phyloP scores from a whole-genome alignment of 768 basidiomycete species.

The Cystobasidium ongulense region DNA sequence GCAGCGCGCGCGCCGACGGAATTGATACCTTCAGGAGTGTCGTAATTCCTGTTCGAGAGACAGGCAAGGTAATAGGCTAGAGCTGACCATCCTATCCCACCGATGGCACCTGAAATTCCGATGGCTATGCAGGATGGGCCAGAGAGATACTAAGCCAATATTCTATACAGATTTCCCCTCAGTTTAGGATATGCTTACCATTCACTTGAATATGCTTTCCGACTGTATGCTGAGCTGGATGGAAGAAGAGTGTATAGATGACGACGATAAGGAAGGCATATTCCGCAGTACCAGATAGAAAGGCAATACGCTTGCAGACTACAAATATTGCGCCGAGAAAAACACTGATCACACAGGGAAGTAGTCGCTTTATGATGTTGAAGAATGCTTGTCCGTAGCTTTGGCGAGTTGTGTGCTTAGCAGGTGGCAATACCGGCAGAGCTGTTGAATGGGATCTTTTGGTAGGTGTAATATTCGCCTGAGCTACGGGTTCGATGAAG shows the following conservation, averaged over 20 bases:
- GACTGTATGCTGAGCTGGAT: not conserved
- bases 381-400: not conserved
- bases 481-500: not conserved
- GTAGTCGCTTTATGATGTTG: not conserved
- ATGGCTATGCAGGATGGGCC: not conserved
- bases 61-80: conserved; percentile 13
- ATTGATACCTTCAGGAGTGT: not conserved
- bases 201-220: conserved; percentile 24
- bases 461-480: not conserved
- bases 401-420: not conserved
- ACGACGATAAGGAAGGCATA: conserved; percentile 18
- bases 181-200: not conserved
- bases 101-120: not conserved
- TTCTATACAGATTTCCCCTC: not conserved
- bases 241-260: conserved; percentile 26
- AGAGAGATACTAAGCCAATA: not conserved
- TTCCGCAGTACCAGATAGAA: conserved; percentile 6
- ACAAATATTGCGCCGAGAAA: conserved; percentile 11
- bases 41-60: not conserved
- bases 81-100: conserved; percentile 20
- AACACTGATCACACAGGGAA: conserved; percentile 2
- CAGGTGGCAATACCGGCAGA: not conserved
- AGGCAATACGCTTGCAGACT: conserved; percentile 9
- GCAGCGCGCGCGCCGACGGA: conserved; percentile 5
- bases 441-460: not conserved